Base-by-base conservation (phyloP, 176 grass and related monocot species). In the Carex pumila region DNA sequence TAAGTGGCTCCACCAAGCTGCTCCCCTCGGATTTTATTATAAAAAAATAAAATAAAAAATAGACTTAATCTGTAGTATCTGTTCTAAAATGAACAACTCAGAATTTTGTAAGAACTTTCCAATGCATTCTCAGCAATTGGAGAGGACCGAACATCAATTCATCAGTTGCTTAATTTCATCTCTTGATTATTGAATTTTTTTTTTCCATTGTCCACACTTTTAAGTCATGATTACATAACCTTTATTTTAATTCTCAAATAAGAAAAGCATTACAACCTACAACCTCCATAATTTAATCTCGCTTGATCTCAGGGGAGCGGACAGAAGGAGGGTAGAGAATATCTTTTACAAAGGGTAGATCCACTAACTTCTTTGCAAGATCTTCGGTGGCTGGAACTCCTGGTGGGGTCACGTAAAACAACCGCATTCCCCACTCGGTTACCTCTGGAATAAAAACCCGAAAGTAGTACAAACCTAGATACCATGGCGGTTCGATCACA, bases 401-500 rank as follows among this genome's bases (percentile, higher is more conserved):
- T 3, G 15, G 18, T 13, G 68, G 30, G n/a, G 18, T 15, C 45
- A 88, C 81, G 9, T 85, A 83, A 50, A 93, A 87, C 45, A 91
- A 85, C 47, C 56, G 81, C 67, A 85, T 79, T 85, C 9, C 81
- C 89, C 89, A 91, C 0, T 80, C 77, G 13, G 86, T 43, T 61
- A 83, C 62, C 14, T 94, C 91, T 7, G 89, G 91, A 66, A 94
- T 37, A 66, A 73, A 85, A 22, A 85, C 81, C 71, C 91, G 64
- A 61, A 91, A 58, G 25, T 80, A 63, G 77, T 94, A 94, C 55
- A 89, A 83, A 2, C 84, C 88, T 59, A 76, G 5, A 64, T 81
- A 91, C 91, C 91, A 91, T 67, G 83, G 73, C 0, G 89, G 91
- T 62, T 91, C 87, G 1, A 94, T 84, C 50, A 94, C 91, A 61